Evolutionary conservation across 2,329 filamentous ascomycete species (phyloP).

Genomic region (Ampelomyces quisqualis): DNA sequence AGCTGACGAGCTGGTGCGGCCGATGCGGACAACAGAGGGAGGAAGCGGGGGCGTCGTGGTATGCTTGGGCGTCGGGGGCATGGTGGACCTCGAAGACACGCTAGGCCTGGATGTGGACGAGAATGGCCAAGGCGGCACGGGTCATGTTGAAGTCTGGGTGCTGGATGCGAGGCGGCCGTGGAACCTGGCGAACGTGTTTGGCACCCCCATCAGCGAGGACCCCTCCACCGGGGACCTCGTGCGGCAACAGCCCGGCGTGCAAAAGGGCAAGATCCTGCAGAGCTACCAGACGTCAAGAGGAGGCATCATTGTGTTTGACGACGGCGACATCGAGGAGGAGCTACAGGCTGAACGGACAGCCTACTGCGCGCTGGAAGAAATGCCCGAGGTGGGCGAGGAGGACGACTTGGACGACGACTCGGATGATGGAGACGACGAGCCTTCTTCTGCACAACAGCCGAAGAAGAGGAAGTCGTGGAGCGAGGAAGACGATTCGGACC

Average conservation of each 20-base stretch:
- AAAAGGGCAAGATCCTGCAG: conserved; percentile 69
- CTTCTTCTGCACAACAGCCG: conserved; percentile 39
- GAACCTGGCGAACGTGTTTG: conserved; percentile 94
- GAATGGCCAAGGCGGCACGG: conserved; percentile 62
- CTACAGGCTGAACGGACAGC: conserved; percentile 73
- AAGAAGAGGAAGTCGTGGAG: conserved; percentile 47
- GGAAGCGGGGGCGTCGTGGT: conserved; percentile 87
- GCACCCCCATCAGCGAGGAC: conserved; percentile 54
- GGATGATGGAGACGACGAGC: conserved; percentile 39
- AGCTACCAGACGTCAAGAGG: conserved; percentile 76
- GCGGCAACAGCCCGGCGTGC: conserved; percentile 65
- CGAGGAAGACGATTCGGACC: conserved; percentile 62
- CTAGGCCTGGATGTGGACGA: conserved; percentile 73
- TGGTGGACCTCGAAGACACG: conserved; percentile 81
- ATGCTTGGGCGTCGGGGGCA: conserved; percentile 87
- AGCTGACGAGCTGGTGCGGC: conserved; percentile 74
- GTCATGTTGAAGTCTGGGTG: conserved; percentile 93
- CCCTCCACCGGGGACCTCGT: conserved; percentile 50
- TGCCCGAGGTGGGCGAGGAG: conserved; percentile 83
- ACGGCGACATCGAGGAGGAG: conserved; percentile 90
- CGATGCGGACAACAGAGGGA: conserved; percentile 82
- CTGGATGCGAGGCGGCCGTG: conserved; percentile 89
- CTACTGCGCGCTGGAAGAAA: conserved; percentile 80
- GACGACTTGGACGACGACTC: conserved; percentile 62
- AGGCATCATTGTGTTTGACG: conserved; percentile 91